Conservation (phyloP, 345 rosid genomes). For the Camelina laxa region DNA sequence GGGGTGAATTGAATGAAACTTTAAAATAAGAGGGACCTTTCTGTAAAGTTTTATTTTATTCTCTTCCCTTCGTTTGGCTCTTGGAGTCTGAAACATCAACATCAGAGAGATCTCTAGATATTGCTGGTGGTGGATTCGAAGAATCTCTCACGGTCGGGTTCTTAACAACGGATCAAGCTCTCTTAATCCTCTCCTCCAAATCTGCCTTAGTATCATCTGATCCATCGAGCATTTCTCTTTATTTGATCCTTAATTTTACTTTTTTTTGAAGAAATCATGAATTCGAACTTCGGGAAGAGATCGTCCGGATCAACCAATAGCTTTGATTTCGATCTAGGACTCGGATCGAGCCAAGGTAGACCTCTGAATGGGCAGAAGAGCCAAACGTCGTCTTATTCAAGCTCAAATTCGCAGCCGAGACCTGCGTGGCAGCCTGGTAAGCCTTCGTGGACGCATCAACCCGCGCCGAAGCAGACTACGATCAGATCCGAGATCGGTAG, state of each 20-base stretch:
- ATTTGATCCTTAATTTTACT: neutral
- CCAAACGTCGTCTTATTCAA: constrained; percentile 53
- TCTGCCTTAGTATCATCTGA: constrained; percentile 21
- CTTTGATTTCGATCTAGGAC: constrained; percentile 79
- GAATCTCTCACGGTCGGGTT: constrained; percentile 30
- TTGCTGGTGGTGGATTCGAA: constrained; percentile 36
- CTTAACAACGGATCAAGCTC: constrained; percentile 27
- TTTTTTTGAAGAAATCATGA: constrained; percentile 47
- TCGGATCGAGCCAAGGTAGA: constrained; percentile 69
- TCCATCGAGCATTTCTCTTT: constrained; percentile 17
- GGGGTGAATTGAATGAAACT: constrained; percentile 16
- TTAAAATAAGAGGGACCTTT: constrained; percentile 19
- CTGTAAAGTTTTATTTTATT: constrained; percentile 5
- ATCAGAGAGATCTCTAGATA: constrained; percentile 37
- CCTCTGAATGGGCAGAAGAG: constrained; percentile 80
- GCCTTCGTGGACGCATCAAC: constrained; percentile 91
- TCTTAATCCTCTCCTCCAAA: constrained; percentile 6
- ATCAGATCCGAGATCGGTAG: constrained; percentile 48
- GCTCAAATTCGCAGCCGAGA: constrained; percentile 61
- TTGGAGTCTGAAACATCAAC: constrained; percentile 1
- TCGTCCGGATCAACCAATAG: constrained; percentile 57
- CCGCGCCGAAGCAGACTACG: constrained; percentile 56
- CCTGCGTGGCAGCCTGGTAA: constrained; percentile 77
- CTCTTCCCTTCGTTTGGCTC: constrained; percentile 20
- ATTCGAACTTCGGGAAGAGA: constrained; percentile 64